Conservation (phyloP, 371 early-diverging fungal species). For the Rhizopus delemar region DNA sequence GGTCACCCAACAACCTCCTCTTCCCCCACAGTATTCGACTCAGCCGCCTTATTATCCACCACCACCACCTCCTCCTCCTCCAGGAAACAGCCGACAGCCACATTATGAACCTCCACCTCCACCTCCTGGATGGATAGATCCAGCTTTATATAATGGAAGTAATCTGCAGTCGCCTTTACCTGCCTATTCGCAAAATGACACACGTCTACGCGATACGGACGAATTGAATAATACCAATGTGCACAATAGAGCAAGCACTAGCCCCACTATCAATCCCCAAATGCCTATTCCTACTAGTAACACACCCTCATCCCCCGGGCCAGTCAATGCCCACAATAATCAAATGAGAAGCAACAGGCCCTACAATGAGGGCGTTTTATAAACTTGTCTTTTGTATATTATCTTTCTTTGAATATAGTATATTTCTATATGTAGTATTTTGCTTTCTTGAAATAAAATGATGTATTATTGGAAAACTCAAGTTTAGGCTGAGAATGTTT, state of each 20-base stretch:
- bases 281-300: not conserved
- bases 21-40: constrained; percentile 19
- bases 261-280: constrained; percentile 3
- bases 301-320: not conserved
- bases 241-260: constrained; percentile 5
- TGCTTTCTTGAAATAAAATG: too few relatives aligned
- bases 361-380: not conserved
- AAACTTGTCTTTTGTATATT: not conserved
- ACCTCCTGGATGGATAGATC: constrained; percentile 55
- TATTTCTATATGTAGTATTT: not conserved
- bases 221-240: constrained; percentile 22
- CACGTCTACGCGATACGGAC: constrained; percentile 10
- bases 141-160: constrained; percentile 53
- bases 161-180: constrained; percentile 24
- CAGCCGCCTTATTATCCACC: constrained; percentile 30
- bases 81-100: constrained; percentile 5
- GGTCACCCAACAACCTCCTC: constrained; percentile 21
- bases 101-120: constrained; percentile 24
- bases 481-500: too few relatives aligned
- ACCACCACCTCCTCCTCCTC: constrained; percentile 30
- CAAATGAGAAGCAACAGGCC: not conserved
- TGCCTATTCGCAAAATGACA: constrained; percentile 18
- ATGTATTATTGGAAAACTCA: too few relatives aligned
- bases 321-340: not conserved
- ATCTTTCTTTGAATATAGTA: not conserved